Evolutionary conservation across 2,329 filamentous ascomycete species (phyloP), one percentile per base, ranked within the genome.

Genomic region (Penicillium expansum): DNA sequence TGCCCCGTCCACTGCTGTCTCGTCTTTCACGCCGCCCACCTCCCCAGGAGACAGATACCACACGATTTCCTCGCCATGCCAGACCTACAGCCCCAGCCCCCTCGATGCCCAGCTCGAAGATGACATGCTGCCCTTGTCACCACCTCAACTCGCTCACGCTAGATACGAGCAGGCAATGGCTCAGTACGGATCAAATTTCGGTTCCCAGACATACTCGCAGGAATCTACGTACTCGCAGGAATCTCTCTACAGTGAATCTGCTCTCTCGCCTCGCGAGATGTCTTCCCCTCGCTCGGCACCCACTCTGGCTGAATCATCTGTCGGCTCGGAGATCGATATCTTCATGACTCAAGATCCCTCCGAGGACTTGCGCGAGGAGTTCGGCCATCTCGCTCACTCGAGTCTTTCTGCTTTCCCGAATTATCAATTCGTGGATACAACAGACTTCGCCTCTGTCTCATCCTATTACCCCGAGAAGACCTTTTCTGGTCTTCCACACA

Each of bases 21-120:
- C 80, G 52, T 76, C 77, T 2, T 78, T 75, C 56, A 81, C 79
- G 4, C 79, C 79, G 30, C 78, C 79, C 4, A 69, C 76, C 5
- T 80, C 78, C 27, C 79, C 79, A 11, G 73, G 73, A 13, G 71
- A 71, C 58, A 76, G 70, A 52, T 72, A 70, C 18, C 70, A 71
- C 39, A 72, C 74, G 60, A 69, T 72, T 18, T 67, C 71, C 20
- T 77, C 75, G 8, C 73, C 76, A 3, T 59, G 61, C 39, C 61
- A 65, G 24, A 70, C 67, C 48, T 69, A 72, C 24, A 68, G 70
- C 20, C 75, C 76, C 24, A 68, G 70, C 20, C 75, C 76, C 5
- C 62, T 76, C 29, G 74, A 70, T n/a, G 72, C 75, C 22, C 69
- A 69, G 45, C 69, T 70, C 8, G 75, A 76, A 37, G 70, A 74